Base-by-base conservation (phyloP, 2,329 filamentous ascomycete genomes). In the Tolypocladium ovalisporum region DNA sequence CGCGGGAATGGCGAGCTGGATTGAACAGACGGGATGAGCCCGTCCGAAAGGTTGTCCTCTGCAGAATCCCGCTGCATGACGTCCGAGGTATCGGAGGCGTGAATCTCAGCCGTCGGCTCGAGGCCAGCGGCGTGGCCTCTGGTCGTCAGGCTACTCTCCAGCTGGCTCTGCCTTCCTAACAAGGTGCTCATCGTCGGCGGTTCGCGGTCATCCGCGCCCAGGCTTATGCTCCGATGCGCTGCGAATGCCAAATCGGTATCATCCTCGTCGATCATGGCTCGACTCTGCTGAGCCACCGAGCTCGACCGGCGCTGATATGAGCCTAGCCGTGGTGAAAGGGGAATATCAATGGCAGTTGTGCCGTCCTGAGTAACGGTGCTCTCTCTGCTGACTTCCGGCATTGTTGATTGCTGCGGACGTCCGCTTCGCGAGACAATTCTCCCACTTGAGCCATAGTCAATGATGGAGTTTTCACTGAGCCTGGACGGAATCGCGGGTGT, bases 401-500 rank as follows among this genome's bases (percentile, higher is more conserved):
- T 62, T 17, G 67, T 63, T 4, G 62, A 62, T 27, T 64, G 63
- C 37, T 62, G 64, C 10, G 62, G 58, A 24, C 64, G 67, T 13
- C 63, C 63, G 37, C 65, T 63, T 19, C 70, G 65, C 9, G 71
- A 68, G 29, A 67, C 63, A 22, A 65, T 64, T 22, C 70, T 62
- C n/a, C 66, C 65, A 27, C 66, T 63, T 2, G 65, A 61, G 24
- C 65, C 61, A 52, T 73, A 70, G 56, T 73, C 71, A 40, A 72
- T 71, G 36, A 94, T 90, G 55, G 89, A 94, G 67, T 95, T 92
- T 61, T 94, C 90, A 67, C 90, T 96, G 27, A 99, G 76, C n/a
- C 94, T 83, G 9, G 92, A 97, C 24, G 93, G 93, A 34, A 97
- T 90, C 13, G 92, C 91, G 4, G 94, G 94, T 0, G 91, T 96